Evolutionary conservation across 495 filamentous ascomycete species (phyloP).

Genomic region (Sordaria brevicollis): DNA sequence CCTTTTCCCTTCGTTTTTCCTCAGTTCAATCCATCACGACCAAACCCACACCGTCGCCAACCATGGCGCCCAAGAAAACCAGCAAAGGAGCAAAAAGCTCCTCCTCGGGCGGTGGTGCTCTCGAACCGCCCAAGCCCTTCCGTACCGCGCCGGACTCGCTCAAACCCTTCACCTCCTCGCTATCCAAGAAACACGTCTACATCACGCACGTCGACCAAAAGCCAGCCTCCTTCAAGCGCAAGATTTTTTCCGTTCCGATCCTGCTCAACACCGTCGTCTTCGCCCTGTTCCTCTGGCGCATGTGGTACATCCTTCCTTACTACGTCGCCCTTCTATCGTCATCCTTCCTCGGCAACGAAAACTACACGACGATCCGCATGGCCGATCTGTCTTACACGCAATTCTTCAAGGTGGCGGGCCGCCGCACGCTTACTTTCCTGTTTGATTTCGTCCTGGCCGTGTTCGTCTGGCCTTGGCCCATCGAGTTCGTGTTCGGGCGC

Average conservation of each 20-base stretch:
- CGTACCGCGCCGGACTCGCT: slow-evolving; percentile 46
- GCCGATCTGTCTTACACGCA: slow-evolving; percentile 37
- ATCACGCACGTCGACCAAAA: slow-evolving; percentile 67
- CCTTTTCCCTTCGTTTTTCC: neutral
- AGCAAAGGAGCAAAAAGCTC: slow-evolving; percentile 1
- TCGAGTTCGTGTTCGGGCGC: slow-evolving; percentile 53
- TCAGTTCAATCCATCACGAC: neutral
- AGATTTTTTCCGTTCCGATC: slow-evolving; percentile 64
- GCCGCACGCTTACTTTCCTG: slow-evolving; percentile 49
- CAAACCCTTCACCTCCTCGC: slow-evolving; percentile 47
- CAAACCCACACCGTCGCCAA: neutral
- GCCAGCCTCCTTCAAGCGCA: slow-evolving; percentile 53
- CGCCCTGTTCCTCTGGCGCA: slow-evolving; percentile 48
- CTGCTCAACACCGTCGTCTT: slow-evolving; percentile 56
- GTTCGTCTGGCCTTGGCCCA: slow-evolving; percentile 66
- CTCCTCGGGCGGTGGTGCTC: slow-evolving; percentile 14
- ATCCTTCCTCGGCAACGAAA: slow-evolving; percentile 45
- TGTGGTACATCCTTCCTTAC: slow-evolving; percentile 49
- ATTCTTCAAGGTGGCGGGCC: slow-evolving; percentile 36
- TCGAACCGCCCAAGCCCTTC: slow-evolving; percentile 48
- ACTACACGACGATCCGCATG: slow-evolving; percentile 48
- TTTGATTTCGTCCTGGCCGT: slow-evolving; percentile 60
- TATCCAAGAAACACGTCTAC: slow-evolving; percentile 59
- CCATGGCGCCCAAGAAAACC: slow-evolving; percentile 16
- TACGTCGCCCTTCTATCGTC: slow-evolving; percentile 54